phyloP scores from a whole-genome alignment of 1,284 basidiomycete species.

The Puccinia horiana region DNA sequence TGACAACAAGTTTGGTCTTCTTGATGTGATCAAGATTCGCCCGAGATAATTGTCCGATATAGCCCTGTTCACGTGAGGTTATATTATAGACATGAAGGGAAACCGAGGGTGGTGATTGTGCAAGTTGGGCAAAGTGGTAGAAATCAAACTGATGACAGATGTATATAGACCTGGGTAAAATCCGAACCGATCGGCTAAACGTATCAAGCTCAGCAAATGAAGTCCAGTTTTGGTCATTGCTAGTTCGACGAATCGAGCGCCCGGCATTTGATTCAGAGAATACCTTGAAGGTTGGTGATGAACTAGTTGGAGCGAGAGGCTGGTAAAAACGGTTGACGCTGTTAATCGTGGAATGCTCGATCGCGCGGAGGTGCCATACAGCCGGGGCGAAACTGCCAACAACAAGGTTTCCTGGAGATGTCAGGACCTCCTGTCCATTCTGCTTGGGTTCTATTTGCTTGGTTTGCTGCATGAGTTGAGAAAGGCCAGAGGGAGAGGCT shows the following conservation, averaged over 20 bases:
- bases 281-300: background rate
- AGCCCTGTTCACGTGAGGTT: background rate
- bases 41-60: background rate
- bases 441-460: slow-evolving; percentile 1
- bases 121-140: slow-evolving; percentile 23
- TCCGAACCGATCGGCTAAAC: slow-evolving; percentile 36
- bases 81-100: slow-evolving; percentile 11
- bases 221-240: slow-evolving; percentile 29
- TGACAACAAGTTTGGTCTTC: slow-evolving; percentile 32
- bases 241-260: background rate
- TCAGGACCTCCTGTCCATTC: background rate
- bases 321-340: slow-evolving; percentile 5
- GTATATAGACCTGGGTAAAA: slow-evolving; percentile 47
- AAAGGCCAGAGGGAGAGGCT: slow-evolving; percentile 24
- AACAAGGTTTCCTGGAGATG: background rate
- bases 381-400: slow-evolving; percentile 16
- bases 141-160: slow-evolving; percentile 46
- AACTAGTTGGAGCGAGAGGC: background rate
- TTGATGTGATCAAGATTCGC: slow-evolving; percentile 10
- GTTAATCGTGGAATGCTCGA: background rate
- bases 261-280: background rate
- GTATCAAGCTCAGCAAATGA: slow-evolving; percentile 45
- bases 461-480: slow-evolving; percentile 45
- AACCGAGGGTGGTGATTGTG: background rate
- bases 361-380: slow-evolving; percentile 19